Evolutionary conservation across 768 basidiomycete genomes (phyloP).

Genomic region (Podaxis sp.): DNA sequence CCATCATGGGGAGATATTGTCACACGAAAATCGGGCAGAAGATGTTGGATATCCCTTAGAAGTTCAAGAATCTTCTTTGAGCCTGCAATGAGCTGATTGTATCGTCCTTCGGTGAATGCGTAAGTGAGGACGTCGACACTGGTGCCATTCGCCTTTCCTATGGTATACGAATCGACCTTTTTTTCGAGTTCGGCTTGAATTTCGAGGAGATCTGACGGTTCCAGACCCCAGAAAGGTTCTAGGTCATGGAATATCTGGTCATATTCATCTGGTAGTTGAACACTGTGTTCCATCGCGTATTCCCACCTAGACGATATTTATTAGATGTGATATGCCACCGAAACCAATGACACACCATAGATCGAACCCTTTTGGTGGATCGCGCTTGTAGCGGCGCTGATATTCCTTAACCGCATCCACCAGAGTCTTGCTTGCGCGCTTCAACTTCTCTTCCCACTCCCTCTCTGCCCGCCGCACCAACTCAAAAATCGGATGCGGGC

Average conservation of each 20-base stretch:
- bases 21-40: constrained; percentile 41
- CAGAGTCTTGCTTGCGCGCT: constrained; percentile 70
- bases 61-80: constrained; percentile 29
- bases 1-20: constrained; percentile 41
- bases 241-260: constrained; percentile 71
- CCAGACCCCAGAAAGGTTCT: constrained; percentile 77
- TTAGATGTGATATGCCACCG: no score
- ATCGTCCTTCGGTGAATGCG: constrained; percentile 30
- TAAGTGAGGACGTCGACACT: constrained; percentile 27
- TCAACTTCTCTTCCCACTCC: constrained; percentile 54
- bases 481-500: constrained; percentile 70
- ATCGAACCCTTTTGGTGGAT: constrained; percentile 86
- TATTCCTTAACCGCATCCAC: constrained; percentile 77
- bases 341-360: constrained; percentile 55
- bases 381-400: constrained; percentile 62
- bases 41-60: constrained; percentile 32
- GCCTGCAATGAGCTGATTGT: constrained; percentile 30
- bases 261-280: constrained; percentile 85
- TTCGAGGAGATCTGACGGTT: constrained; percentile 33
- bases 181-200: constrained; percentile 32
- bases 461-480: constrained; percentile 69
- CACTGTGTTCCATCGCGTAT: constrained; percentile 61
- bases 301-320: constrained; percentile 33
- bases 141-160: constrained; percentile 30
- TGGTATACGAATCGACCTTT: constrained; percentile 36